Percentiles rank a stretch among this genome's conserved stretches.
These are phyloP conservation scores for Periconia sp. DNA, from an alignment of 2,329 filamentous ascomycete genomes.

Conservation along the genomic window DNA sequence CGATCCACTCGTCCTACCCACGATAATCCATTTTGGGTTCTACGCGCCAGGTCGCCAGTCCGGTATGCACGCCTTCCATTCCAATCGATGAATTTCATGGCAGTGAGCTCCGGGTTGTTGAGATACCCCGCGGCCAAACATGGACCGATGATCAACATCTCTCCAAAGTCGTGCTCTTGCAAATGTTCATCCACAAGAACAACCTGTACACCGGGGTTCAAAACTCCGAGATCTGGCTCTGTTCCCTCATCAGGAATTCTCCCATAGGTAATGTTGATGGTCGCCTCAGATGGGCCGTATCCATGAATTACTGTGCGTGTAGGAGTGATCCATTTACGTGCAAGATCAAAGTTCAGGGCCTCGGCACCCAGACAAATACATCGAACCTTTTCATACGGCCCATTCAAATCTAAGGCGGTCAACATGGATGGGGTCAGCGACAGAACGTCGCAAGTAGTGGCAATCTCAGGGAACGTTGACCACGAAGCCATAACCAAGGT, in stretches of 20 bases:
- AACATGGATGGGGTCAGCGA: slow-evolving; percentile 12
- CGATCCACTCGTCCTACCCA: slow-evolving; percentile 20
- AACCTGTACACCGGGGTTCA: slow-evolving; percentile 1
- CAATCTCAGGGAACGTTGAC: slow-evolving; percentile 9
- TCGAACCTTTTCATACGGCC: slow-evolving; percentile 5
- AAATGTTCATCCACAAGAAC: slow-evolving; percentile 5
- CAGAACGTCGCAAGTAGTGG: slow-evolving; percentile 4
- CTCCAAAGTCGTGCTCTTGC: slow-evolving; percentile 25
- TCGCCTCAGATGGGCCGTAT: slow-evolving; percentile 14
- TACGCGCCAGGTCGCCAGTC: slow-evolving; percentile 22
- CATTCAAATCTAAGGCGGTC: slow-evolving; percentile 2
- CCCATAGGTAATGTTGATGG: slow-evolving; percentile 3
- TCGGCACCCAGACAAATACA: slow-evolving; percentile 7
- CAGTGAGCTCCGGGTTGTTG: slow-evolving; percentile 8
- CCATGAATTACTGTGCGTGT: slow-evolving; percentile 3
- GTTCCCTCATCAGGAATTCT: slow-evolving; percentile 6
- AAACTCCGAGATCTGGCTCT: slow-evolving; percentile 6
- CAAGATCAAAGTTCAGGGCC: slow-evolving; percentile 2
- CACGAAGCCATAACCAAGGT: slow-evolving; percentile 9
- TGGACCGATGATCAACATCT: slow-evolving; percentile 37
- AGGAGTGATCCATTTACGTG: slow-evolving; percentile 6
- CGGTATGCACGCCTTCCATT: slow-evolving; percentile 12
- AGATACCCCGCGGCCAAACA: slow-evolving; percentile 13
- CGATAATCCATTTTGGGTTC: slow-evolving; percentile 16
- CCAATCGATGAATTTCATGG: slow-evolving; percentile 9